phyloP scores from a whole-genome alignment of 106 monocot genomes.

The Allium fistulosum region DNA sequence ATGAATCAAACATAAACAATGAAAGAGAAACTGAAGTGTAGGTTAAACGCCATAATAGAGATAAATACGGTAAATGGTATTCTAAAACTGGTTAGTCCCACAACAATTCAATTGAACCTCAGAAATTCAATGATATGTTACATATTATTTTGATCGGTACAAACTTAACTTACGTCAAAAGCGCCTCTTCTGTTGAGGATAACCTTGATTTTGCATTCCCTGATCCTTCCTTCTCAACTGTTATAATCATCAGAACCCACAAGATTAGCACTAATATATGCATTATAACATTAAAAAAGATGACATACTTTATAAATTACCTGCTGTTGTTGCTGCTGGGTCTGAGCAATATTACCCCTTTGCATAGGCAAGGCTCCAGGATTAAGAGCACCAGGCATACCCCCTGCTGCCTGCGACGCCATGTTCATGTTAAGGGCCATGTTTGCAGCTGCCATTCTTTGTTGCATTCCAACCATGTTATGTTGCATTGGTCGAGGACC shows the following conservation, averaged over 20 bases:
- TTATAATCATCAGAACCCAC: neutral
- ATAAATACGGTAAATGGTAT: no score
- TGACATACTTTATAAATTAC: conserved; percentile 14
- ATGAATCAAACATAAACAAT: no score
- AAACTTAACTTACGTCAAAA: conserved; percentile 33
- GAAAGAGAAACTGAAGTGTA: no score
- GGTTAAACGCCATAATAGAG: no score
- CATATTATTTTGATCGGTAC: no score
- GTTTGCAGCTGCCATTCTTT: conserved; percentile 46
- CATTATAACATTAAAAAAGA: no score
- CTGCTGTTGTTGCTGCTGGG: conserved; percentile 52
- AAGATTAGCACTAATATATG: no score
- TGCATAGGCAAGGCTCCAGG: conserved; percentile 66
- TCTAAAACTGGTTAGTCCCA: no score
- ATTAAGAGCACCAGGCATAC: conserved; percentile 42
- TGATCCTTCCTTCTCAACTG: conserved; percentile 90
- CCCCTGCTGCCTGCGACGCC: conserved; percentile 43
- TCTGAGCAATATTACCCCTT: conserved; percentile 48
- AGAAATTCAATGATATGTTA: no score
- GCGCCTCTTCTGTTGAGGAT: conserved; percentile 88
- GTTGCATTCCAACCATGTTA: conserved; percentile 57
- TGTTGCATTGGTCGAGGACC: conserved; percentile 46
- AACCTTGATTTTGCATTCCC: conserved; percentile 88
- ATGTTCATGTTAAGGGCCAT: conserved; percentile 52
- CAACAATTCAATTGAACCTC: no score